Base-by-base conservation (phyloP, 345 rosid species). In the Linum usitatissimum region DNA sequence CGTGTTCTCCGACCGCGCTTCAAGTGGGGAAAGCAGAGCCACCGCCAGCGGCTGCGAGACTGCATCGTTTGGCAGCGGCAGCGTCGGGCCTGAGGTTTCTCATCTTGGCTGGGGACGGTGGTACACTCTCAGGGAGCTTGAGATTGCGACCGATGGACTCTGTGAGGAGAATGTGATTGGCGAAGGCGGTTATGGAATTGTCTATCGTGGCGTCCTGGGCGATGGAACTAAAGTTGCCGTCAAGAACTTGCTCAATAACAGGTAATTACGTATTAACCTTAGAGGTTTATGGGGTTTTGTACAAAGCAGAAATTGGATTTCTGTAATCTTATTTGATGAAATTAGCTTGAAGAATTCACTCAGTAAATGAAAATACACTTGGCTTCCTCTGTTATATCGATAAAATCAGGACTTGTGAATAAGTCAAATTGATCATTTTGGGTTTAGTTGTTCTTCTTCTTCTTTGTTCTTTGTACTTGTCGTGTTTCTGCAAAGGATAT, bases 81-180 rank as follows among this genome's bases (percentile, higher is more conserved):
- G 77, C 18, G 85, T 76, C n/a, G 91, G 95, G 18, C 96, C 96
- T 0, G 96, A 92, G 70, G 98, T 89, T 23, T 86, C 96, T 48
- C 96, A 92, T 83, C 83, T 92, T 4, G 98, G 98, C 21, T 92
- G 98, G 98, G 96, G 98, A 21, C 72, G 95, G 42, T 85, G 98
- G 96, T 92, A 92, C 65, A 92, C 98, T 30, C 74, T 92, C 55
- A 77, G 93, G 64, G 98, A 92, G 77, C 79, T 92, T 6, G 96
- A 92, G 74, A 84, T 83, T 4, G 98, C 98, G 0, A 92, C 96
- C 0, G 70, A 81, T 73, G 93, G 98, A 3, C 70, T 92, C 38
- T 80, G 93, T 64, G 89, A 76, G 59, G 96, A 84, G 83, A 89
- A 86, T 84, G 96, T 92, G 67, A 84, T 92, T 12, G 98, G 96